Evolutionary conservation across 257 asterid genomes (phyloP), one percentile per base, ranked within the genome.

Genomic region (Solanum chmielewskii): DNA sequence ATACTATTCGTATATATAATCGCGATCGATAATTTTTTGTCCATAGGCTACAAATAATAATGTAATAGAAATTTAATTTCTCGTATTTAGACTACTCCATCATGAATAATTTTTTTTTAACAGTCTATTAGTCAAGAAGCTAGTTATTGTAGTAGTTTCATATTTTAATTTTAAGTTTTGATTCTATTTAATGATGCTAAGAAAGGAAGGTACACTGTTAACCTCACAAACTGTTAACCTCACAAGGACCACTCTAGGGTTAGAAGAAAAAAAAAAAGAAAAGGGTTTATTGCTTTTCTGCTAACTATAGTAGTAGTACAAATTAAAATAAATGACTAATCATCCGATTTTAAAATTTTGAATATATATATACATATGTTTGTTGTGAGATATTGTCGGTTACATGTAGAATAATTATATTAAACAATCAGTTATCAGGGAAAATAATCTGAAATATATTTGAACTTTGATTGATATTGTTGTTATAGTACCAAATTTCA

Each of bases 181-280:
- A 71, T 87, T 52, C 69, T 86, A 89, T 71, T 86, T 59, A 90
- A 82, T 83, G 88, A 25, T 35, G 87, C 81, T 45, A 62, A 25
- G 76, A 73, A 83, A 64, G 60, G 85, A 82, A 87, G 84, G 84
- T 90, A 89, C 89, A 86, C 84, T 90, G 90, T 87, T 81, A 87
- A 90, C 88, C 77, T 86, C 87, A 88, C 62, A n/a, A 89, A 86
- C 84, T 90, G 90, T 87, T 81, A 87, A 90, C 88, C 77, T 86
- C 87, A 88, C 62, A n/a, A 89, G 97, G 96, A 92, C 97, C 96
- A 91, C 75, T 64, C 95, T 90, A 92, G 56, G 60, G 29, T 80
- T 27, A 18, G 69, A 49, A 80, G 47, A 71, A 68, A 76, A 25
- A 59, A 59, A 29, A 83, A 59, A 85, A 73, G 80, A 85, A 87